These are phyloP conservation scores for Kalanchoe fedtschenkoi DNA, from an alignment of 164 flowering plant genomes.

Conservation along the genomic window DNA sequence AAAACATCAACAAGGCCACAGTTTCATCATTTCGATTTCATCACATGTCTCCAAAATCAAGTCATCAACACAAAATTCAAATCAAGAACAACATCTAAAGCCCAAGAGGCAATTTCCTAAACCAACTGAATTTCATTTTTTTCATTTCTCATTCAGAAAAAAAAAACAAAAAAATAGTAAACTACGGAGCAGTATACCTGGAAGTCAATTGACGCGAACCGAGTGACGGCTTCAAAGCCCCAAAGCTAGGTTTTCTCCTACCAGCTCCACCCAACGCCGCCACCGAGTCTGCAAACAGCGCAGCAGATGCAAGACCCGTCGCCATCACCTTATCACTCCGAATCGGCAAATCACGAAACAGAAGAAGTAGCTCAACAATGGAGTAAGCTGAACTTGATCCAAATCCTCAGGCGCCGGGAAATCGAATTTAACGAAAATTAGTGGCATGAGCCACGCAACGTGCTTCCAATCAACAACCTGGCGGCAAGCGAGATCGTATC, in stretches of 20 bases:
- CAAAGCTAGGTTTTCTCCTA: background rate
- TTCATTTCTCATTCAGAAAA: no score
- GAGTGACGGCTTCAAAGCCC: background rate
- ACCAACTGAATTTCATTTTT: no score
- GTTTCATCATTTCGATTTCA: no score
- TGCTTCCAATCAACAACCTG: background rate
- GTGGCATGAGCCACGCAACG: background rate
- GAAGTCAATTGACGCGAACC: background rate
- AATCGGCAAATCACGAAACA: background rate
- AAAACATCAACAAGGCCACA: background rate
- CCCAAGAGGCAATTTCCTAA: no score
- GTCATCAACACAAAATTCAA: constrained; percentile 14
- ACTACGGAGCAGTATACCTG: background rate
- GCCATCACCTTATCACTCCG: background rate
- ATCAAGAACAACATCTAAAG: background rate
- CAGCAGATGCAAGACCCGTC: background rate
- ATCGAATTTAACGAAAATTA: background rate
- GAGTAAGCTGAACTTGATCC: background rate
- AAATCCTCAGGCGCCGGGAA: background rate
- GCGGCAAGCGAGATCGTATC: background rate
- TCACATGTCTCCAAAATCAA: background rate
- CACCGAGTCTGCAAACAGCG: background rate
- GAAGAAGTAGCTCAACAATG: background rate
- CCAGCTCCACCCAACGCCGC: background rate
- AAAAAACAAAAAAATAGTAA: no score